Base-by-base conservation (phyloP, 1,139 yeast genomes). In the Barnettozyma hawaiiensis region DNA sequence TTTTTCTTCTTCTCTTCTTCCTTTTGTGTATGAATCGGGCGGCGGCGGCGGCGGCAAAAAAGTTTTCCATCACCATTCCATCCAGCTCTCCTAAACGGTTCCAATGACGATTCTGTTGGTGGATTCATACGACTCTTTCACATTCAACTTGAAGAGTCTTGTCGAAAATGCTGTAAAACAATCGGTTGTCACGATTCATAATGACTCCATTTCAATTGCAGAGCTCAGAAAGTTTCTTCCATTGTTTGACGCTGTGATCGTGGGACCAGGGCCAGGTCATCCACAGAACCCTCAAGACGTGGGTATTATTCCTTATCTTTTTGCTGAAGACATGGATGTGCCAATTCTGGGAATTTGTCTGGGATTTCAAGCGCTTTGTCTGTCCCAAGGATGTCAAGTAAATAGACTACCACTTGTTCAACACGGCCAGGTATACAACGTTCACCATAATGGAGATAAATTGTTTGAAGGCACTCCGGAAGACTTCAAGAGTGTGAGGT, bases 191-290 rank as follows among this genome's bases (percentile, higher is more conserved):
- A 81, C 85, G 2, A 76, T 89, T 34, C 92, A 83, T 57, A 87
- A 87, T 59, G 95, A 90, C 61, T 66, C 86, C 0, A 69, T 82
- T 45, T 38, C 62, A 2, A 64, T 73, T 11, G 67, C 70, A 10
- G 63, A 65, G 26, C 66, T 80, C 36, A 37, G 40, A 10, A 40
- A 42, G 2, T 60, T 67, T 27, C 54, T 71, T 8, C 60, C 66
- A 1, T 59, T 67, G n/a, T 82, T 87, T 53, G 86, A 84, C 45
- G 89, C 87, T 38, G 71, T 94, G 5, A 80, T 92, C 0, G 73
- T 92, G 12, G 98, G 98, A 0, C 99, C 99, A 0, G 99, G 99
- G 0, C 99, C 99, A 0, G 99, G 99, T 0, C 79, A 85, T 53
- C 98, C 98, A 0, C 65, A 66, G 3, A 72, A 67, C 34, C 55